Conservation (phyloP, 108 stramenopile species). For the Fragilaria radians region DNA sequence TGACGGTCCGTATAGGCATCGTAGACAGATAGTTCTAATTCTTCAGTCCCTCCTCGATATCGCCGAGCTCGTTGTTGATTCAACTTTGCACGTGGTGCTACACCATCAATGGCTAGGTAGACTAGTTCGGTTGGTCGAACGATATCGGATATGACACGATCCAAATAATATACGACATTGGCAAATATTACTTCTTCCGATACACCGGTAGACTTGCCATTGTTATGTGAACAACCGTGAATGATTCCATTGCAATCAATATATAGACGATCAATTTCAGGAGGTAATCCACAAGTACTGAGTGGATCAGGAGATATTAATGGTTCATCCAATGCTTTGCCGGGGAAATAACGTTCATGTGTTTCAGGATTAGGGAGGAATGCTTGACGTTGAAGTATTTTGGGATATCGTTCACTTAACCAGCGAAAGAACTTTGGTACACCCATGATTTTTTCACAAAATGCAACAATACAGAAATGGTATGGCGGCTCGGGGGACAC, state of each 20-base stretch:
- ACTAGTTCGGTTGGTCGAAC: conserved; percentile 84
- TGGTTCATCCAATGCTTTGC: not conserved
- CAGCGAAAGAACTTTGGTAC: conserved; percentile 99
- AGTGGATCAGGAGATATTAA: conserved; percentile 39
- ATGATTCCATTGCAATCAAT: conserved; percentile 98
- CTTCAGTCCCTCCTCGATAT: conserved; percentile 87
- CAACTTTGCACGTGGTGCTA: conserved; percentile 97
- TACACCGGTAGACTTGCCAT: conserved; percentile 30
- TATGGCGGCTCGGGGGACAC: no score
- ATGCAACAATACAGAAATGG: no score
- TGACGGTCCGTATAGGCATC: conserved; percentile 52
- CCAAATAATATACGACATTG: conserved; percentile 82
- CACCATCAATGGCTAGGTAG: conserved; percentile 97
- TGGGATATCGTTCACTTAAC: conserved; percentile 95
- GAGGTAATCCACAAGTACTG: conserved; percentile 36
- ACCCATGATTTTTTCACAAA: no score
- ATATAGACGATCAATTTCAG: conserved; percentile 94
- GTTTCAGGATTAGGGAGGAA: conserved; percentile 56
- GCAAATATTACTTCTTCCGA: conserved; percentile 56
- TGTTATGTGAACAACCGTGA: conserved; percentile 93
- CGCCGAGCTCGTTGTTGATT: conserved; percentile 97
- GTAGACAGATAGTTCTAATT: conserved; percentile 73
- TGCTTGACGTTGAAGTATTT: conserved; percentile 92
- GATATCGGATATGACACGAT: conserved; percentile 87
- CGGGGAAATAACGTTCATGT: not conserved